phyloP scores from a whole-genome alignment of 805 yeast species.

The Kregervanrija delftensis region DNA sequence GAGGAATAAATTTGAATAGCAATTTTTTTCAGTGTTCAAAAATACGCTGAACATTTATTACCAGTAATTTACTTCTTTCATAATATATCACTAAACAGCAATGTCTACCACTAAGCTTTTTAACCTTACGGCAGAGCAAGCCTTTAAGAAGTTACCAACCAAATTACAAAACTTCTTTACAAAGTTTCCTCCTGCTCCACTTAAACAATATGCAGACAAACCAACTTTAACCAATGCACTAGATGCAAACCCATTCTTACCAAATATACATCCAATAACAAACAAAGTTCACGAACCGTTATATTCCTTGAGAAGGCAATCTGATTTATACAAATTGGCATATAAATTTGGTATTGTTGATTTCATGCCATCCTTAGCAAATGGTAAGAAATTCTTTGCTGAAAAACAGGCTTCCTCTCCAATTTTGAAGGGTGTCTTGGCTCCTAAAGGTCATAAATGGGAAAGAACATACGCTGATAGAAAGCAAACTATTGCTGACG shows the following conservation, averaged over 20 bases:
- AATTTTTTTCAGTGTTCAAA: too few relatives aligned
- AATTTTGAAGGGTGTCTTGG: constrained; percentile 68
- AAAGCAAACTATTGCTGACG: constrained; percentile 54
- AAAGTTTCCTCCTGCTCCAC: constrained; percentile 82
- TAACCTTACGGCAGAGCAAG: constrained; percentile 25
- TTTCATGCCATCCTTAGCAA: constrained; percentile 60
- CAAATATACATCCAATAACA: constrained; percentile 79
- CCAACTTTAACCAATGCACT: constrained; percentile 63
- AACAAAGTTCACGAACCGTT: constrained; percentile 71
- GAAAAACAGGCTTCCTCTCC: constrained; percentile 67
- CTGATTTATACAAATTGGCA: constrained; percentile 79
- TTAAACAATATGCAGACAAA: constrained; percentile 52
- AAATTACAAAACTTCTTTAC: constrained; percentile 68
- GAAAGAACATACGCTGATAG: constrained; percentile 61
- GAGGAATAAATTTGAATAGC: too few relatives aligned
- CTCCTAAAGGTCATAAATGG: constrained; percentile 76
- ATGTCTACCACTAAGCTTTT: constrained; percentile 15
- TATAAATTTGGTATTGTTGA: constrained; percentile 73
- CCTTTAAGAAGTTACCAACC: constrained; percentile 50
- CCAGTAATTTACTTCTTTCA: too few relatives aligned
- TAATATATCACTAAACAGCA: too few relatives aligned
- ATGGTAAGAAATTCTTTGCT: constrained; percentile 62
- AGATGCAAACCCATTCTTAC: constrained; percentile 79
- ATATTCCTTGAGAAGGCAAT: constrained; percentile 74
- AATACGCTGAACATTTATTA: too few relatives aligned